phyloP scores from a whole-genome alignment of 2,329 filamentous ascomycete genomes.

The Botrytis porri region DNA sequence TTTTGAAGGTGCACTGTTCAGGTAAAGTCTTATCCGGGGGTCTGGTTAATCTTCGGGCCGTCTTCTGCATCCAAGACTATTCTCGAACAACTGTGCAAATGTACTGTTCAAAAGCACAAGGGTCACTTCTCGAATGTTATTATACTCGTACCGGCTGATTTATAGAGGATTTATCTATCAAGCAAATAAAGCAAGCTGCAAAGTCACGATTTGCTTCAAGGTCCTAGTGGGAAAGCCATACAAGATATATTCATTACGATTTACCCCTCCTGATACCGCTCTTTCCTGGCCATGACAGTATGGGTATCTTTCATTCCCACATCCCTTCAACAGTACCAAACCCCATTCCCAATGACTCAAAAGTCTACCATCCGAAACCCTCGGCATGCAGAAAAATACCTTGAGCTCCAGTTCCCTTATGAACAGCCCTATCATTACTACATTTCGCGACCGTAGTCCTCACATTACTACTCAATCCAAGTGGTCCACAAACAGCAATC shows the following conservation, averaged over 20 bases:
- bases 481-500: constrained; percentile 58
- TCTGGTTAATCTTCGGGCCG: background rate
- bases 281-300: background rate
- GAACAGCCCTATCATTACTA: constrained; percentile 59
- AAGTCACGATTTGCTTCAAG: background rate
- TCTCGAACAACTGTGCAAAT: background rate
- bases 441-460: constrained; percentile 54
- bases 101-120: background rate
- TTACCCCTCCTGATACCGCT: background rate
- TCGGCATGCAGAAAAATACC: constrained; percentile 60
- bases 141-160: background rate
- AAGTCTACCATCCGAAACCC: constrained; percentile 52
- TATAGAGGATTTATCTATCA: background rate
- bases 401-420: constrained; percentile 62
- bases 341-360: background rate
- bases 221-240: background rate
- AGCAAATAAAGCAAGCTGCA: background rate
- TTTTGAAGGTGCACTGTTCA: background rate
- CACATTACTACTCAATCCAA: constrained; percentile 51
- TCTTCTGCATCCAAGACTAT: background rate
- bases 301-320: background rate
- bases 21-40: background rate
- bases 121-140: background rate
- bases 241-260: background rate
- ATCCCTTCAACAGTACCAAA: background rate